phyloP scores from a whole-genome alignment of 2,329 filamentous ascomycete genomes.

The Venturia oleaginea region DNA sequence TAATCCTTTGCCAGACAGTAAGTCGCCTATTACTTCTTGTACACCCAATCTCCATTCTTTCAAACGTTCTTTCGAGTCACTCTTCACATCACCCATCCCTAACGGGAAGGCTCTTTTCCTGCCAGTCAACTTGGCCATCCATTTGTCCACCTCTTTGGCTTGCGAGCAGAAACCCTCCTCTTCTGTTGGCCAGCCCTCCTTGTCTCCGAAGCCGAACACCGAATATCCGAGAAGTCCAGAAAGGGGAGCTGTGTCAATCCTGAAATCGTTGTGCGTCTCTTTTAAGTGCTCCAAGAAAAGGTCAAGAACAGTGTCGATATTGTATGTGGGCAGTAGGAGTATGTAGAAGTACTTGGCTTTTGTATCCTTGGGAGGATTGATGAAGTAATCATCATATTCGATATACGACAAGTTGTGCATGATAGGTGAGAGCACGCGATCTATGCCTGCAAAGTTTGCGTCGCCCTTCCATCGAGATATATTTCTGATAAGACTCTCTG shows the following conservation, averaged over 20 bases:
- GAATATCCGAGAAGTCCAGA: slow-evolving; percentile 73
- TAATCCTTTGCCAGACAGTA: slow-evolving; percentile 43
- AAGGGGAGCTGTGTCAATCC: slow-evolving; percentile 82
- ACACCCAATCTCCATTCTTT: slow-evolving; percentile 72
- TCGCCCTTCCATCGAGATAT: slow-evolving; percentile 38
- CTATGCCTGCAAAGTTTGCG: slow-evolving; percentile 25
- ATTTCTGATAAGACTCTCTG: slow-evolving; percentile 51
- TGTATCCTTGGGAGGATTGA: slow-evolving; percentile 53
- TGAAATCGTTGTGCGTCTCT: slow-evolving; percentile 94
- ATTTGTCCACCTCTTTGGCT: slow-evolving; percentile 80
- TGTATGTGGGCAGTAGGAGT: slow-evolving; percentile 80
- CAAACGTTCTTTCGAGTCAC: slow-evolving; percentile 57
- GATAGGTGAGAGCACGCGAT: slow-evolving; percentile 46
- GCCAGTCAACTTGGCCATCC: slow-evolving; percentile 91
- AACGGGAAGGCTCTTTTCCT: slow-evolving; percentile 81
- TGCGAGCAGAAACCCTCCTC: slow-evolving; percentile 89
- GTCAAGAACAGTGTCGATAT: slow-evolving; percentile 86
- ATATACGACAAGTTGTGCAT: slow-evolving; percentile 73
- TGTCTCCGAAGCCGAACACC: slow-evolving; percentile 89
- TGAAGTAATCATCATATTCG: slow-evolving; percentile 90
- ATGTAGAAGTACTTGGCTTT: slow-evolving; percentile 65
- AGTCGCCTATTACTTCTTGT: slow-evolving; percentile 56
- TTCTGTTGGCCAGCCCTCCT: slow-evolving; percentile 85
- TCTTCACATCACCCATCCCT: slow-evolving; percentile 78
- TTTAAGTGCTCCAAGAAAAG: slow-evolving; percentile 78